phyloP scores from a whole-genome alignment of 495 filamentous ascomycete genomes.

The Penicillium bovifimosum region DNA sequence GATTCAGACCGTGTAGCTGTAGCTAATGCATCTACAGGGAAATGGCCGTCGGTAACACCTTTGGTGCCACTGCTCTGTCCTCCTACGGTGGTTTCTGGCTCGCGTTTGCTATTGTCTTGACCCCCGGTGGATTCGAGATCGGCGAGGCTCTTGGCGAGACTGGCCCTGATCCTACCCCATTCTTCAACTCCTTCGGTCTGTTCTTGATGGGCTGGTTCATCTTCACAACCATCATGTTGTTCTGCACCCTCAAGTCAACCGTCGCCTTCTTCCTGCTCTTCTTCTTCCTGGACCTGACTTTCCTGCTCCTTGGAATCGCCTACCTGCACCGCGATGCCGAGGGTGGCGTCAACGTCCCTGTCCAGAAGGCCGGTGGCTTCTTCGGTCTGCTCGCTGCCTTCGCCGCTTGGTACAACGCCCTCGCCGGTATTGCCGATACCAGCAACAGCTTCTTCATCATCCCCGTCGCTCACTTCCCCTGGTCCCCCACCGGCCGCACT shows the following conservation, averaged over 20 bases:
- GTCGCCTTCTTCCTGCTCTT: constrained; percentile 95
- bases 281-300: constrained; percentile 87
- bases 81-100: constrained; percentile 99
- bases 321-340: constrained; percentile 51
- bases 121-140: constrained; percentile 69
- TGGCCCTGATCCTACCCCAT: constrained; percentile 25
- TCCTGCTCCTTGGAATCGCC: constrained; percentile 77
- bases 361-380: constrained; percentile 76
- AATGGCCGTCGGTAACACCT: constrained; percentile 97
- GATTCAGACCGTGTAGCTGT: not conserved
- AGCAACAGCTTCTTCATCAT: constrained; percentile 94
- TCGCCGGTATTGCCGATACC: constrained; percentile 86
- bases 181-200: constrained; percentile 70
- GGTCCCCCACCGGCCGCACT: constrained; percentile 81
- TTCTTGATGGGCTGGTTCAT: constrained; percentile 97
- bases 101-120: constrained; percentile 81
- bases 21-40: constrained; percentile 54
- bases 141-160: constrained; percentile 16
- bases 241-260: constrained; percentile 89
- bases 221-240: constrained; percentile 83
- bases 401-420: constrained; percentile 92
- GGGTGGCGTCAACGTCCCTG: constrained; percentile 39
- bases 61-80: constrained; percentile 92
- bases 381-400: constrained; percentile 89
- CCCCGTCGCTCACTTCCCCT: constrained; percentile 94